These are phyloP conservation scores for Ceratocystis alfenasii DNA, from an alignment of 2,329 filamentous ascomycete species.

Conservation along the genomic window DNA sequence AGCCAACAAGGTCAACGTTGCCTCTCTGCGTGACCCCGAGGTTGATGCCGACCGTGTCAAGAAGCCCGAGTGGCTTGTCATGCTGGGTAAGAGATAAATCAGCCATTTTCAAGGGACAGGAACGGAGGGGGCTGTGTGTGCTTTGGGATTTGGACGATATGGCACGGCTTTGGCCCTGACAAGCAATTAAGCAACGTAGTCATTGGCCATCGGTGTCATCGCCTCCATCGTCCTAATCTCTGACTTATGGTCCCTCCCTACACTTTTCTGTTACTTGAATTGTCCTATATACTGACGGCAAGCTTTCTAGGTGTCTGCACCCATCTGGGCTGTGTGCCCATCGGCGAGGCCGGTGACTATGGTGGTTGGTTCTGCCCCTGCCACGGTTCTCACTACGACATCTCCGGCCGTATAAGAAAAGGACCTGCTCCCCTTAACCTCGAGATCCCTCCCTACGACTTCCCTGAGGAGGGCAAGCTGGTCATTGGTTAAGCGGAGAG, in stretches of 20 bases:
- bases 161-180: not conserved
- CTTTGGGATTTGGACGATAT: not conserved
- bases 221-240: not conserved
- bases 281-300: not conserved
- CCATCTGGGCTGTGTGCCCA: slow-evolving; percentile 96
- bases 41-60: slow-evolving; percentile 84
- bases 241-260: not conserved
- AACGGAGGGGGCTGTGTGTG: not conserved
- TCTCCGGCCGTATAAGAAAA: slow-evolving; percentile 95
- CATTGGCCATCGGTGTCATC: not conserved
- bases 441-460: slow-evolving; percentile 85
- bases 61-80: slow-evolving; percentile 97
- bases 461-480: slow-evolving; percentile 78
- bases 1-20: slow-evolving; percentile 77
- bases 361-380: slow-evolving; percentile 99
- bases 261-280: not conserved
- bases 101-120: slow-evolving; percentile 10
- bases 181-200: not conserved
- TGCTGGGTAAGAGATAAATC: slow-evolving; percentile 59
- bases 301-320: slow-evolving; percentile 76
- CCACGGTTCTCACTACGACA: slow-evolving; percentile 99
- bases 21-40: slow-evolving; percentile 81
- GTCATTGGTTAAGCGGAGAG: slow-evolving; percentile 69
- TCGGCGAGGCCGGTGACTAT: slow-evolving; percentile 94
- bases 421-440: slow-evolving; percentile 95